phyloP scores from a whole-genome alignment of 495 filamentous ascomycete species.

The Hypoxylon intermedium region DNA sequence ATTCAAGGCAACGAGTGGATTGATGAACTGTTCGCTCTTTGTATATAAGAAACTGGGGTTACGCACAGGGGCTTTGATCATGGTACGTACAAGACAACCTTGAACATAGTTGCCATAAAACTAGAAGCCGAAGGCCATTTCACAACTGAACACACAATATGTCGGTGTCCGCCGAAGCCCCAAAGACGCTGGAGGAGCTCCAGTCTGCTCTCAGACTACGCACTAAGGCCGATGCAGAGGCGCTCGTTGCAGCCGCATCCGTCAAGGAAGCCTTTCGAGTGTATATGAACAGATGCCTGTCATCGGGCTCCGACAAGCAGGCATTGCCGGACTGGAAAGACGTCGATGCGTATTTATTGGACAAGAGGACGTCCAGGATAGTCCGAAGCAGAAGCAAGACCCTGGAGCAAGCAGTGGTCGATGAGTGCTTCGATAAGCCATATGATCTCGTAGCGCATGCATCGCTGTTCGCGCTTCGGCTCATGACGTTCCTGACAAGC shows the following conservation, averaged over 20 bases:
- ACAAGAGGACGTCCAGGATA: neutral
- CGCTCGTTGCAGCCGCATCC: neutral
- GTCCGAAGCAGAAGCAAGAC: neutral
- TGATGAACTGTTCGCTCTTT: neutral
- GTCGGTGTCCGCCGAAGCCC: neutral
- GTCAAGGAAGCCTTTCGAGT: constrained; percentile 22
- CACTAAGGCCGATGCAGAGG: constrained; percentile 1
- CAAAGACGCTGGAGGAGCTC: constrained; percentile 11
- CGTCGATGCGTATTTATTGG: constrained; percentile 14
- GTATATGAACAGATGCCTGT: constrained; percentile 26
- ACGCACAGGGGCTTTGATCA: neutral
- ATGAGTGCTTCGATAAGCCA: constrained; percentile 9
- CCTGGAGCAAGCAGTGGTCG: neutral
- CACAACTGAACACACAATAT: neutral
- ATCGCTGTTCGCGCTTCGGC: constrained; percentile 13
- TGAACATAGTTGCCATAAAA: neutral
- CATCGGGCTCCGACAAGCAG: neutral
- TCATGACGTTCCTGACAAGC: constrained; percentile 18
- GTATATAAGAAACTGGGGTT: neutral
- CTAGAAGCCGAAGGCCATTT: neutral
- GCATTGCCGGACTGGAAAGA: constrained; percentile 15
- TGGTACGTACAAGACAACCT: neutral
- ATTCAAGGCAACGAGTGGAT: neutral
- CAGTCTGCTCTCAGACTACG: constrained; percentile 7
- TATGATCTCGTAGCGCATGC: constrained; percentile 17